Conservation (phyloP, 495 filamentous ascomycete genomes). For the Daldinia concentrica region DNA sequence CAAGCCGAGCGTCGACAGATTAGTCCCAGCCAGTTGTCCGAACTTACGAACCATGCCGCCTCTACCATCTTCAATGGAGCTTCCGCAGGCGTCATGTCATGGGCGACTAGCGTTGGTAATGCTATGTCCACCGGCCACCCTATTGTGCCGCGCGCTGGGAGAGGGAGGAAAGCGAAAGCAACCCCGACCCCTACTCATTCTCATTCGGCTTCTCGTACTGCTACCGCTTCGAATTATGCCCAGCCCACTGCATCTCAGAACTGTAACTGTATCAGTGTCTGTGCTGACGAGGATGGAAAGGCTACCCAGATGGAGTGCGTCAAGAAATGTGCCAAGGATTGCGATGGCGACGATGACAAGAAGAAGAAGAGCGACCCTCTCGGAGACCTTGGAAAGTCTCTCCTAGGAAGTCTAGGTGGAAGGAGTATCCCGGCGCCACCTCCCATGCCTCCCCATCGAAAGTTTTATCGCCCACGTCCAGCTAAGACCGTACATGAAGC, state of each 20-base stretch:
- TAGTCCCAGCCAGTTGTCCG: neutral
- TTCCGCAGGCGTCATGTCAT: neutral
- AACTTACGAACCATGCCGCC: neutral
- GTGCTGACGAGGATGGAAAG: conserved; percentile 14
- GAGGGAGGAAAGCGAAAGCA: neutral
- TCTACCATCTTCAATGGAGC: neutral
- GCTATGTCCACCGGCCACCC: neutral
- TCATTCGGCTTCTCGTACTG: neutral
- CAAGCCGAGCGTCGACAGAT: neutral
- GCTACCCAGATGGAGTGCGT: conserved; percentile 25
- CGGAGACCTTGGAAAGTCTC: neutral
- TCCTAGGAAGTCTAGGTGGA: conserved; percentile 6
- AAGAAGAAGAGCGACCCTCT: conserved; percentile 4
- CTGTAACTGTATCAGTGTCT: conserved; percentile 27
- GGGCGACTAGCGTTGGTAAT: neutral
- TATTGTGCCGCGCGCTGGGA: neutral
- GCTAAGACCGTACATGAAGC: conserved; percentile 1
- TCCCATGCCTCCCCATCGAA: neutral
- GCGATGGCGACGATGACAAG: conserved; percentile 27
- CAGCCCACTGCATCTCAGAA: neutral
- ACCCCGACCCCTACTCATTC: neutral
- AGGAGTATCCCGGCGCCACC: neutral
- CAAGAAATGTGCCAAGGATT: conserved; percentile 6
- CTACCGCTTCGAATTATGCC: neutral
- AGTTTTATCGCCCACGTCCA: neutral